Evolutionary conservation across 345 rosid genomes (phyloP).

Genomic region (Euphorbia pulcherrima): DNA sequence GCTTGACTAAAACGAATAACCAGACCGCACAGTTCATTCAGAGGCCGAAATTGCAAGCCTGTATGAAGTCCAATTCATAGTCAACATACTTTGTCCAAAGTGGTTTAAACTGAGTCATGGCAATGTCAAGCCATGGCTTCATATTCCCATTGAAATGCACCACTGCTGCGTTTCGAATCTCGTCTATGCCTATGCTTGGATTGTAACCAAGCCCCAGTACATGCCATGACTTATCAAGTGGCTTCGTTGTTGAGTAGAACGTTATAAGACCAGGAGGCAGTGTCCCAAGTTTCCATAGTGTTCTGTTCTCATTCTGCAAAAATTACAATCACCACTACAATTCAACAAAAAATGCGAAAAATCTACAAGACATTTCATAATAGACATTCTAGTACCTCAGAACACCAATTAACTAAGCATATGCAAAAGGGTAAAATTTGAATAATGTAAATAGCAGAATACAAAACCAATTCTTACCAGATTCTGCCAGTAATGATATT

Average conservation of each 20-base stretch:
- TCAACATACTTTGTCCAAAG: conserved; percentile 90
- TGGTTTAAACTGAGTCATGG: conserved; percentile 90
- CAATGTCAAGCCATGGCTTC: conserved; percentile 98
- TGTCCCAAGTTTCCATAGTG: conserved; percentile 92
- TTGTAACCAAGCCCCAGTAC: conserved; percentile 92
- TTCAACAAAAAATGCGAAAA: not conserved
- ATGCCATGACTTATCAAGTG: conserved; percentile 94
- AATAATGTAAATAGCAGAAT: not conserved
- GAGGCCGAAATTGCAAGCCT: conserved; percentile 87
- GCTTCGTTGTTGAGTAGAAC: conserved; percentile 88
- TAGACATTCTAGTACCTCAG: not conserved
- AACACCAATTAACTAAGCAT: not conserved
- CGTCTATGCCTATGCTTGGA: conserved; percentile 91
- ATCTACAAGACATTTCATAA: no score
- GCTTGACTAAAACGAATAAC: no score
- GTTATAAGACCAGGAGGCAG: conserved; percentile 92
- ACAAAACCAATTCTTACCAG: conserved; percentile 44
- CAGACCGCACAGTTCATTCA: conserved; percentile 21
- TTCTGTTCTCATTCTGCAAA: conserved; percentile 86
- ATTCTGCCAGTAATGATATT: conserved; percentile 97
- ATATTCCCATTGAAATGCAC: conserved; percentile 94
- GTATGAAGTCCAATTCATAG: conserved; percentile 77
- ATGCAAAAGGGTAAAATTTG: no score
- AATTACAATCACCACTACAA: conserved; percentile 11
- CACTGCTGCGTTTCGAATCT: conserved; percentile 85